phyloP scores from a whole-genome alignment of 2,329 filamentous ascomycete genomes.

The Ophiosphaerella narmari region DNA sequence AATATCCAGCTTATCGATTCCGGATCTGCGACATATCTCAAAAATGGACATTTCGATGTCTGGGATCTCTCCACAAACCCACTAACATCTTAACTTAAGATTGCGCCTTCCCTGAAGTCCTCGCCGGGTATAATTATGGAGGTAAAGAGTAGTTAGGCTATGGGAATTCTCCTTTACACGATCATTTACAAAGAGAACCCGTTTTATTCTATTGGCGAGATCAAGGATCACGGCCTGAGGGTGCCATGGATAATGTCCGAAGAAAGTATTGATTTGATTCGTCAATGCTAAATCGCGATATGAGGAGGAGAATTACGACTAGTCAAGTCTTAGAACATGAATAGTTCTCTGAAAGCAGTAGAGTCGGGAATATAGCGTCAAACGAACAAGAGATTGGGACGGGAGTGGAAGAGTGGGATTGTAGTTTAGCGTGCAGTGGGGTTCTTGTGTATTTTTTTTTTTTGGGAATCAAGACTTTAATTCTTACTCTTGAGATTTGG shows the following conservation, averaged over 20 bases:
- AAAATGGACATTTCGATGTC: constrained; percentile 96
- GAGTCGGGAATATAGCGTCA: no score
- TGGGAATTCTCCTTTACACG: constrained; percentile 95
- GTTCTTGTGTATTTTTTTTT: no score
- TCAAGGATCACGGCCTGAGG: constrained; percentile 93
- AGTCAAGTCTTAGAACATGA: constrained; percentile 84
- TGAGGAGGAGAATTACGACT: constrained; percentile 81
- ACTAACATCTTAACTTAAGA: constrained; percentile 58
- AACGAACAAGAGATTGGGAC: no score
- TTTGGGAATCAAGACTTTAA: no score
- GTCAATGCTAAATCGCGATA: constrained; percentile 91
- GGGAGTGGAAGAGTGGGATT: no score
- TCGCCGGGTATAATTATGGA: constrained; percentile 87
- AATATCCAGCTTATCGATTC: constrained; percentile 98
- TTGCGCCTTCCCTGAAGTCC: constrained; percentile 95
- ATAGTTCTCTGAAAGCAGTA: constrained; percentile 59
- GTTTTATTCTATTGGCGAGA: constrained; percentile 98
- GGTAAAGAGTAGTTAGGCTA: constrained; percentile 98
- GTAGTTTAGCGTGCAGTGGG: no score
- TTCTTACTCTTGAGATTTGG: no score
- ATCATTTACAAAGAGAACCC: constrained; percentile 99
- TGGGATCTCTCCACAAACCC: constrained; percentile 45
- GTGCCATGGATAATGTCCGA: constrained; percentile 89
- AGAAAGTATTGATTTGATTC: constrained; percentile 88
- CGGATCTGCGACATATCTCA: constrained; percentile 96